These are phyloP conservation scores for Xylaria sp. DNA, from an alignment of 2,329 filamentous ascomycete species.

Conservation along the genomic window DNA sequence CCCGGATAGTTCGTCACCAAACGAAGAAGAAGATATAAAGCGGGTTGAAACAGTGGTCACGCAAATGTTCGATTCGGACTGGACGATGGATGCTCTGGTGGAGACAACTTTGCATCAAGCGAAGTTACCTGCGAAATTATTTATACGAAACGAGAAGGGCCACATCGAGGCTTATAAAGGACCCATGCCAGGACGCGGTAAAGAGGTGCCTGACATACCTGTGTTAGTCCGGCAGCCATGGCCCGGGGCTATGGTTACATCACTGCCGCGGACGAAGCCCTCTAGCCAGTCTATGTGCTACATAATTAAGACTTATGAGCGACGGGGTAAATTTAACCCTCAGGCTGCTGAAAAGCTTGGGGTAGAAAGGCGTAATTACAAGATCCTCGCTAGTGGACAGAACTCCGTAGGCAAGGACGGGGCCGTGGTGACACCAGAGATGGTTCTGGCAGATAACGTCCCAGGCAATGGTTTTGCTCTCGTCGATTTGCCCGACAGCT, in stretches of 20 bases:
- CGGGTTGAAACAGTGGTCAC: constrained; percentile 66
- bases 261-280: constrained; percentile 69
- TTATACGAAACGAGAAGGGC: constrained; percentile 66
- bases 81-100: constrained; percentile 71
- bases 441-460: constrained; percentile 73
- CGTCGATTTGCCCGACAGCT: constrained; percentile 72
- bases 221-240: constrained; percentile 78
- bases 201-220: constrained; percentile 62
- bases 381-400: constrained; percentile 62
- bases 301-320: constrained; percentile 74
- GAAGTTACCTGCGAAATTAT: constrained; percentile 69
- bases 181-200: constrained; percentile 58
- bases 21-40: constrained; percentile 47
- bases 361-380: constrained; percentile 62
- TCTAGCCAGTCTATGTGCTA: constrained; percentile 78
- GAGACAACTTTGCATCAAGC: constrained; percentile 69
- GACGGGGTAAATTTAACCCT: constrained; percentile 79
- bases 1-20: constrained; percentile 10
- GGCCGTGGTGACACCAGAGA: constrained; percentile 75
- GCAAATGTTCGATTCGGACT: constrained; percentile 78
- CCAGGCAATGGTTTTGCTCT: constrained; percentile 76
- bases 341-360: constrained; percentile 66
- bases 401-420: constrained; percentile 67
- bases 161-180: constrained; percentile 71
- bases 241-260: constrained; percentile 68